Percentiles rank a stretch among this genome's conserved stretches.
Conservation (phyloP, 169 alveolate genomes). For the Eimeria acervulina region DNA sequence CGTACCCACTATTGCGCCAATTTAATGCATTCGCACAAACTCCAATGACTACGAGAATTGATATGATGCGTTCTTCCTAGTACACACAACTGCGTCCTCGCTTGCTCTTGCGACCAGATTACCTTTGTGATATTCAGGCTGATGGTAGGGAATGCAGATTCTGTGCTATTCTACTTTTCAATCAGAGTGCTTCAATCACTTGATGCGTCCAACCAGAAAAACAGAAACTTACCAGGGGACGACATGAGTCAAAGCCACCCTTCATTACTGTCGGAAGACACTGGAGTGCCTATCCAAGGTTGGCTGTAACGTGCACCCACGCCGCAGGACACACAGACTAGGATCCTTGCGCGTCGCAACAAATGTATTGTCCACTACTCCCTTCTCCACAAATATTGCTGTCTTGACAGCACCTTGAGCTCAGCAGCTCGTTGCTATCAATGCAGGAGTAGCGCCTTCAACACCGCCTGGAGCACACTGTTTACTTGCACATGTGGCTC, state of each 20-base stretch:
- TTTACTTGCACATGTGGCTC: background rate
- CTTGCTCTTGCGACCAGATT: background rate
- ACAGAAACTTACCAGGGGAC: background rate
- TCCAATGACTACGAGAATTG: background rate
- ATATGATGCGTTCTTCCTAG: background rate
- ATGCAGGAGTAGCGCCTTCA: background rate
- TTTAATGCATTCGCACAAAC: background rate
- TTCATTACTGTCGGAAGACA: background rate
- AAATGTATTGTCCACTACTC: background rate
- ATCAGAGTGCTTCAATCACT: too few species aligned
- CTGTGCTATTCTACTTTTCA: too few species aligned
- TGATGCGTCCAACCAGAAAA: too few species aligned
- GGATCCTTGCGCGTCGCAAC: background rate
- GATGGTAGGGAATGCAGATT: background rate
- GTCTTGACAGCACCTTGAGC: background rate
- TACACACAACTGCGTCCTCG: background rate
- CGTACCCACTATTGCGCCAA: background rate
- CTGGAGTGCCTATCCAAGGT: background rate
- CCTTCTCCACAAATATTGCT: background rate
- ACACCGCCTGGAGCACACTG: background rate
- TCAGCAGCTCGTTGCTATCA: background rate
- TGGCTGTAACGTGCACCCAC: background rate
- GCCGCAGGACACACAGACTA: background rate
- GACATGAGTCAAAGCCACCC: background rate
- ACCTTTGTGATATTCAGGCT: background rate